Base-by-base conservation (phyloP, 2,329 filamentous ascomycete species). In the Fusarium mundagurra region DNA sequence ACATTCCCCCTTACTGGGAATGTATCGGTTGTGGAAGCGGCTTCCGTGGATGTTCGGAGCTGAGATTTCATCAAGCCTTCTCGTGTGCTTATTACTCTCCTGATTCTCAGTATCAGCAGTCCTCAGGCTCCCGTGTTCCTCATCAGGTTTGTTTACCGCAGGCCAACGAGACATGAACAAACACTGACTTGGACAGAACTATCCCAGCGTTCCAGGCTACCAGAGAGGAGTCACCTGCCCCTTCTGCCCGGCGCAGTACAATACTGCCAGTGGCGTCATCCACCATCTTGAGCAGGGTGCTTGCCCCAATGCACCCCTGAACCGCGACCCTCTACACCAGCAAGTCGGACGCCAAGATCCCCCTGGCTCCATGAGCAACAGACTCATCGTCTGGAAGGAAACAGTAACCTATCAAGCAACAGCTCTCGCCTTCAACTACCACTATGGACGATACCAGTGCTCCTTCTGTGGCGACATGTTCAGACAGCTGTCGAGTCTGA, bases 251-350 rank as follows among this genome's bases (percentile, higher is more conserved):
- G 67, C 53, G 5, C 34, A 14, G 6, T 89, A 84, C 69, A 81
- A 84, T 16, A 86, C 86, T 0, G 88, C 89, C 4, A 88, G 86
- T 2, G 90, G 89, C 8, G 72, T 92, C 9, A 77, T 82, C 1
- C 83, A 90, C 76, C 89, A 92, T 70, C 79, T 92, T 2, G 91
- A 92, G 71, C 80, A 75, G 2, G 86, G 87, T n/a, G 79, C 83
- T 1, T 92, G 90, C 59, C 84, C 84, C 0, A 78, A 79, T 0
- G 87, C 88, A 0, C 80, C 77, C 0, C 48, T 91, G 4, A 85
- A 88, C 75, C 86, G 87, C 16, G 84, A 88, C 16, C 79, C 71
- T 6, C 82, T 92, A 8, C 86, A 87, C 77, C 69, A 77, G 1
- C 77, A 84, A 17, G 80, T 91, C 13, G 84, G 84, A 5, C 66